These are phyloP conservation scores for Pholiota molesta DNA, from an alignment of 768 basidiomycete species.

Conservation along the genomic window DNA sequence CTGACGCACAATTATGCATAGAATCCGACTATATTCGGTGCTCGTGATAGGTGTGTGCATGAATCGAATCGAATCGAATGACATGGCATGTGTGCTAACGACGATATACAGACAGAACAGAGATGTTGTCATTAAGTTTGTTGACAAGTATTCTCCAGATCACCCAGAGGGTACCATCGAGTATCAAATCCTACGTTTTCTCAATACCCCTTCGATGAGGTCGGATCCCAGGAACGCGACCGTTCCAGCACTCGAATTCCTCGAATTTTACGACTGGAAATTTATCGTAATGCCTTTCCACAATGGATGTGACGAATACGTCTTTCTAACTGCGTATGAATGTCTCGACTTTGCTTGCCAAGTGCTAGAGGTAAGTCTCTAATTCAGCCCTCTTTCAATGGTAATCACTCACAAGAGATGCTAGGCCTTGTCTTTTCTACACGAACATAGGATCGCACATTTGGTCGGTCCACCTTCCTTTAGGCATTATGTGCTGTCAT, in stretches of 20 bases:
- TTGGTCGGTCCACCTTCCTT: neutral
- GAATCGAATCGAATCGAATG: no score
- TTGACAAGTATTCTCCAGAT: neutral
- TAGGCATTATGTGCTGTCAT: neutral
- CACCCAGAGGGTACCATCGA: neutral
- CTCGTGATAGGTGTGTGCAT: neutral
- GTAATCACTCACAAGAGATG: neutral
- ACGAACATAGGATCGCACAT: neutral
- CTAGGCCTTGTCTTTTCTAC: neutral
- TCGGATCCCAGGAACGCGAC: neutral
- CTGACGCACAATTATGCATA: neutral
- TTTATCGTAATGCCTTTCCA: neutral
- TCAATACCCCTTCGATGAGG: neutral
- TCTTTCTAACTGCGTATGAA: neutral
- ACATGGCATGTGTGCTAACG: neutral
- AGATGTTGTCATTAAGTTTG: neutral
- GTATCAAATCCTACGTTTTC: neutral
- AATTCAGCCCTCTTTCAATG: neutral
- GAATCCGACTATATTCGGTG: neutral
- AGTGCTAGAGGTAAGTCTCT: neutral
- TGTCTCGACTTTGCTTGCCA: neutral
- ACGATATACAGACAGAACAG: neutral
- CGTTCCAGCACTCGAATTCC: neutral
- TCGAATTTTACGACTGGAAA: neutral
- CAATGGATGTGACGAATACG: neutral